phyloP scores from a whole-genome alignment of 805 yeast species.

The Cyberlindnera veronae region DNA sequence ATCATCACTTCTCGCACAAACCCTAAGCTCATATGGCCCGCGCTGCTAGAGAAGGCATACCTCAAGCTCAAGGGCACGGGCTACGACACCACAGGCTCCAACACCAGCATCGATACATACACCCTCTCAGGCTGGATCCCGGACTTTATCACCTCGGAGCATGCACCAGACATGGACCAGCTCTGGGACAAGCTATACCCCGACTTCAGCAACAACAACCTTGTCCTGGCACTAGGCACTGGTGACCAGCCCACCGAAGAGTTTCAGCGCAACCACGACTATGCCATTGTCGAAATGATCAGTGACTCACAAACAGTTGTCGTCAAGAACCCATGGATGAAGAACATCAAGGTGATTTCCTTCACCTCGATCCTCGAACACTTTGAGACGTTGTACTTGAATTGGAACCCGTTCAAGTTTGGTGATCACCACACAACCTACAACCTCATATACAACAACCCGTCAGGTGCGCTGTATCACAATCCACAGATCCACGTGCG shows the following conservation, averaged over 20 bases:
- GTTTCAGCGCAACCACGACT: slow-evolving; percentile 65
- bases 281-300: slow-evolving; percentile 47
- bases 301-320: slow-evolving; percentile 21
- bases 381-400: slow-evolving; percentile 56
- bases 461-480: slow-evolving; percentile 20
- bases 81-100: slow-evolving; percentile 68
- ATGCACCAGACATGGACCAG: slow-evolving; percentile 30
- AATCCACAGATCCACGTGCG: slow-evolving; percentile 43
- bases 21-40: slow-evolving; percentile 49
- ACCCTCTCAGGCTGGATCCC: slow-evolving; percentile 73
- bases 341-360: slow-evolving; percentile 14
- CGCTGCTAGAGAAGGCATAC: slow-evolving; percentile 75
- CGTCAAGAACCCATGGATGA: slow-evolving; percentile 47
- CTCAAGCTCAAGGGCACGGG: slow-evolving; percentile 51
- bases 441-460: slow-evolving; percentile 31
- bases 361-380: slow-evolving; percentile 32
- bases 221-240: slow-evolving; percentile 68
- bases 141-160: slow-evolving; percentile 40
- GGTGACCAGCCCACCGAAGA: slow-evolving; percentile 38
- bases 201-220: slow-evolving; percentile 31
- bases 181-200: slow-evolving; percentile 35
- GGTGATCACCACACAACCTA: slow-evolving; percentile 17
- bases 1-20: slow-evolving; percentile 19
- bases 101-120: slow-evolving; percentile 67
- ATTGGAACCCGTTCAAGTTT: slow-evolving; percentile 52